Evolutionary conservation across 805 yeast genomes (phyloP), one percentile per base, ranked within the genome.

Genomic region (Scheffersomyces amazonensis): DNA sequence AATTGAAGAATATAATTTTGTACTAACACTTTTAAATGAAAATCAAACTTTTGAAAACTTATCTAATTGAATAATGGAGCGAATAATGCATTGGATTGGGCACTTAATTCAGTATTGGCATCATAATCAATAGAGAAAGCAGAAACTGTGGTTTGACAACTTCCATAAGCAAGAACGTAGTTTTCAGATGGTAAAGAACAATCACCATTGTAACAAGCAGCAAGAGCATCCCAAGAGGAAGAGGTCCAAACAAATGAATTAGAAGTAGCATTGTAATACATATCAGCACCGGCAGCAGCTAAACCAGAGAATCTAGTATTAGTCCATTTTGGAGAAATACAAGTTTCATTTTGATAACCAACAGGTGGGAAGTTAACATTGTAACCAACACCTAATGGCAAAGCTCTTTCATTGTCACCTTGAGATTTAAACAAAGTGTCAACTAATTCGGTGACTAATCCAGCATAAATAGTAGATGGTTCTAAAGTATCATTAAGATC

Each of bases 331-430:
- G 79, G 77, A 39, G 60, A 59, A 18, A 47, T 41, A 58, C 81
- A 77, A 6, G 64, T 39, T 42, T 70, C 73, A 34, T 66, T 45
- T 31, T 49, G 49, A 46, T 56, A 50, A 19, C 73, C 72, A 19
- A 74, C 79, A 11, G 37, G 34, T 35, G 80, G 80, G 50, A 65
- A 60, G 56, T 75, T 75, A 39, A 75, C 77, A 50, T 69, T 73
- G 39, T 74, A 42, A 47, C 77, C 79, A 36, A 59, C 62, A 31
- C 68, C 66, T 29, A 58, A 39, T 35, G 80, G 80, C 41, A 75
- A 58, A 19, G 61, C 52, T 43, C 62, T 55, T 23, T 43, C 45
- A 44, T 62, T 61, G 10, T 56, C 58, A 47, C 71, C 75, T 47
- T 65, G 69, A 24, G 53, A 39, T 2, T 44, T 52, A 41, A 73